Evolutionary conservation across 495 filamentous ascomycete genomes (phyloP), one percentile per base, ranked within the genome.

Genomic region (Penicillium ochrochloron): DNA sequence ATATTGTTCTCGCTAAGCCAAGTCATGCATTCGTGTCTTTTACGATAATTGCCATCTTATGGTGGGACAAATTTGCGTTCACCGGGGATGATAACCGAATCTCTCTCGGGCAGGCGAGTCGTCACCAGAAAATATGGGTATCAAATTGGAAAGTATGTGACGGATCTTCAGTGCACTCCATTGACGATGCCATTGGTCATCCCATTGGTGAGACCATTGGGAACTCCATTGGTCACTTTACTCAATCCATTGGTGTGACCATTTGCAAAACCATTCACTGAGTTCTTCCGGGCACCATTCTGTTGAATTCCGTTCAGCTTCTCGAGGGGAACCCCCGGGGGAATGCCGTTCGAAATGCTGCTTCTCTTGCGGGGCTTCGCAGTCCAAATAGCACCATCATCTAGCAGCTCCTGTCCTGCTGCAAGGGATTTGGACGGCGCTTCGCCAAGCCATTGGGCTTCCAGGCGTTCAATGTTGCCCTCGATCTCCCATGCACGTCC

Each of bases 401-500:
- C 78, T 10, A 81, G 62, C 10, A 79, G 61, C 17, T 62, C 67
- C 62, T 84, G 80, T 2, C 82, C 82, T 53, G 67, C 67, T 7
- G 71, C 69, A 11, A 83, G 70, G 6, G 66, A 60, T 34, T 64
- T 64, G 0, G 78, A 76, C 19, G 80, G 76, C 34, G 73, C 74
- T 61, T 77, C 73, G 0, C 80, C 82, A 62, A 84, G 69, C 80
- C 82, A 84, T 57, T 78, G 66, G 14, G 74, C 65, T 66, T 79
- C 76, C 1, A 78, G 63, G 10, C 71, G 77, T 50, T 80, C 73
- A 23, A 83, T 68, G 31, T 82, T 81, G 39, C 71, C 71, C 53
- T 85, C 82, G 27, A 80, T 78, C 51, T 84, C 81, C 76, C 80
- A 85, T 17, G 76, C 80, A 34, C 80, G 74, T 0, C 79, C 80